phyloP scores from a whole-genome alignment of 2,329 filamentous ascomycete genomes.

The Colletotrichum sp. region DNA sequence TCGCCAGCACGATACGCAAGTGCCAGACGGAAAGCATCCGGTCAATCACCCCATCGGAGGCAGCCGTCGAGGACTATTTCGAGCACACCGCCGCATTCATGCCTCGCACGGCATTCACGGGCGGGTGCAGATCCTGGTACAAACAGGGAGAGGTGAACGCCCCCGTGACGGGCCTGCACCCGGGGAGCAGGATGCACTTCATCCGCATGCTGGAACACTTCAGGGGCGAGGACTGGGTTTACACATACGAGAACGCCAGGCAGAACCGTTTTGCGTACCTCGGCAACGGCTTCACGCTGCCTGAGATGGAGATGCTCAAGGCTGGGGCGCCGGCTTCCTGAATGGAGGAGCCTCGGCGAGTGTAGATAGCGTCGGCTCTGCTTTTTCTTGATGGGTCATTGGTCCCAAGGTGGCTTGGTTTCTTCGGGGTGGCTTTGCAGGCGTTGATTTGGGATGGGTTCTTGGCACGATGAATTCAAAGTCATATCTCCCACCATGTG shows the following conservation, averaged over 20 bases:
- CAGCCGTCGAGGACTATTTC: conserved; percentile 54
- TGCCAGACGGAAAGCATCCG: conserved; percentile 55
- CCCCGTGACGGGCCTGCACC: conserved; percentile 53
- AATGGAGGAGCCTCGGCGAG: neutral
- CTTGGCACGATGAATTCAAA: neutral
- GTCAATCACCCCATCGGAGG: conserved; percentile 47
- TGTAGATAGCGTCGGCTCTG: neutral
- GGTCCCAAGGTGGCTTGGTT: neutral
- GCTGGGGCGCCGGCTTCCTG: conserved; percentile 4
- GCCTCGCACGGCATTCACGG: conserved; percentile 56
- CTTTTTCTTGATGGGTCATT: neutral
- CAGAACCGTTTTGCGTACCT: conserved; percentile 55
- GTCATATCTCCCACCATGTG: neutral
- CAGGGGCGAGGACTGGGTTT: conserved; percentile 58
- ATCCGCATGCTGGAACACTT: conserved; percentile 56
- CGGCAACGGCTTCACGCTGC: conserved; percentile 56
- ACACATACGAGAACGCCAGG: conserved; percentile 40
- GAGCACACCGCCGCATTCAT: conserved; percentile 54
- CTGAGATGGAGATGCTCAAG: conserved; percentile 34
- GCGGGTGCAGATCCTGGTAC: conserved; percentile 55
- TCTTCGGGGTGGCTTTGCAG: conserved; percentile 6
- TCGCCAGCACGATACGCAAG: conserved; percentile 51
- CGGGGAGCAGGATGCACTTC: conserved; percentile 55
- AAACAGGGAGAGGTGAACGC: conserved; percentile 48
- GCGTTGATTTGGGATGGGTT: conserved; percentile 1